phyloP scores from a whole-genome alignment of 768 basidiomycete genomes.

The Hygrocybe coccinea region DNA sequence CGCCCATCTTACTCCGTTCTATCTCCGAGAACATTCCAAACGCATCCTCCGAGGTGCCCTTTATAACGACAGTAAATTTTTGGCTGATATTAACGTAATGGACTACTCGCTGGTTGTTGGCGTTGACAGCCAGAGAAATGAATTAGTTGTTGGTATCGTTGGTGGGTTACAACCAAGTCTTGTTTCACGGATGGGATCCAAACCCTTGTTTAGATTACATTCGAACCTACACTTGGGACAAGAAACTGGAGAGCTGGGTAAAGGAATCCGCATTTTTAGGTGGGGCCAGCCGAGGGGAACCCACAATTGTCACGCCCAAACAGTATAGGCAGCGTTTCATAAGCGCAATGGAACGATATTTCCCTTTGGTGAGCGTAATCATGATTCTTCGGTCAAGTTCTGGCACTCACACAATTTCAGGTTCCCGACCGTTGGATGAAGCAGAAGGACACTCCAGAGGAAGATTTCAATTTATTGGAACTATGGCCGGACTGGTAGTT shows the following conservation, averaged over 20 bases:
- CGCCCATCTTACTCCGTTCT: slow-evolving; percentile 83
- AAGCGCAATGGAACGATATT: slow-evolving; percentile 86
- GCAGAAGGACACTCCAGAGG: slow-evolving; percentile 71
- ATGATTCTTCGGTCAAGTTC: background rate
- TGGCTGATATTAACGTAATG: slow-evolving; percentile 93
- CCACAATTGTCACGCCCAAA: slow-evolving; percentile 94
- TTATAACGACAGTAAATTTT: slow-evolving; percentile 92
- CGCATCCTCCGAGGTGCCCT: slow-evolving; percentile 85
- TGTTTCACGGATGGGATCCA: background rate
- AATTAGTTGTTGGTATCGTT: slow-evolving; percentile 95
- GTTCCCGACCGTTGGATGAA: slow-evolving; percentile 92
- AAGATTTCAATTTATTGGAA: slow-evolving; percentile 57
- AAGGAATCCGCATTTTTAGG: slow-evolving; percentile 92
- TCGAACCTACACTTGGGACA: slow-evolving; percentile 97
- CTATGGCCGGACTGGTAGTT: slow-evolving; percentile 62
- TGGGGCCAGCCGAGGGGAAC: slow-evolving; percentile 77
- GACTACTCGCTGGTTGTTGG: slow-evolving; percentile 97
- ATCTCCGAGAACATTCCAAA: slow-evolving; percentile 94
- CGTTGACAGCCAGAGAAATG: slow-evolving; percentile 79
- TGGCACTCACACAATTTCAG: slow-evolving; percentile 33
- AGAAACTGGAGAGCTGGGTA: slow-evolving; percentile 96
- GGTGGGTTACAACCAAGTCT: slow-evolving; percentile 48
- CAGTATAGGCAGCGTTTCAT: slow-evolving; percentile 88
- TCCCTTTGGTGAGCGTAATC: slow-evolving; percentile 59
- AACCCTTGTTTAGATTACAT: slow-evolving; percentile 65